These are phyloP conservation scores for Fragaria ananassa DNA, from an alignment of 306 rosid species.

Conservation along the genomic window DNA sequence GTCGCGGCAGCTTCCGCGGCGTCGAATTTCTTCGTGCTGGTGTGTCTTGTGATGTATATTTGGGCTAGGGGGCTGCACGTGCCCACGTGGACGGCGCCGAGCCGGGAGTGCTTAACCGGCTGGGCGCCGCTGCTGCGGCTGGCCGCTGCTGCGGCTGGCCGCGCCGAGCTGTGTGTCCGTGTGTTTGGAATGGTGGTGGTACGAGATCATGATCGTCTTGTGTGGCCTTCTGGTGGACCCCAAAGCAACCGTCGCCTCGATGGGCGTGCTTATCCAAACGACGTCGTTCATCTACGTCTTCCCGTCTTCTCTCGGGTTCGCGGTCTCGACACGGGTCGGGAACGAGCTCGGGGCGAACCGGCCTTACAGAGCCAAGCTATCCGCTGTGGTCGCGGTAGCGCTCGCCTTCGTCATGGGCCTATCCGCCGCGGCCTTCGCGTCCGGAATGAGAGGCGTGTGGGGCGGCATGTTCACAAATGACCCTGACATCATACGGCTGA, in stretches of 20 bases:
- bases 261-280: slow-evolving; percentile 88
- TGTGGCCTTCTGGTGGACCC: slow-evolving; percentile 77
- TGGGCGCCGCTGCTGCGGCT: slow-evolving; percentile 61
- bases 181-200: slow-evolving; percentile 99
- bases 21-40: slow-evolving; percentile 43
- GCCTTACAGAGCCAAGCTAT: slow-evolving; percentile 39
- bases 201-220: slow-evolving; percentile 85
- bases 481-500: slow-evolving; percentile 50
- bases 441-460: slow-evolving; percentile 56
- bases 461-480: slow-evolving; percentile 67
- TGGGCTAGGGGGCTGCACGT: slow-evolving; percentile 40
- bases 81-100: slow-evolving; percentile 64
- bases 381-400: slow-evolving; percentile 55
- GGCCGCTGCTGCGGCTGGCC: slow-evolving; percentile 61
- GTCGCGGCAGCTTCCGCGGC: slow-evolving; percentile 78
- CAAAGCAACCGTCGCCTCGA: slow-evolving; percentile 74
- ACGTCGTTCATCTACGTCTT: slow-evolving; percentile 83
- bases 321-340: slow-evolving; percentile 86
- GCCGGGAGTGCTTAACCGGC: slow-evolving; percentile 57
- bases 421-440: slow-evolving; percentile 51
- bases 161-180: slow-evolving; percentile 90
- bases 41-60: slow-evolving; percentile 35
- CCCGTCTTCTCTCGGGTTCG: slow-evolving; percentile 73
- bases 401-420: slow-evolving; percentile 55
- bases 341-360: slow-evolving; percentile 73